Percentiles rank a stretch among this genome's conserved stretches.
Evolutionary conservation across 495 filamentous ascomycete genomes (phyloP).

Genomic region (Xanthoparmelia taractica): DNA sequence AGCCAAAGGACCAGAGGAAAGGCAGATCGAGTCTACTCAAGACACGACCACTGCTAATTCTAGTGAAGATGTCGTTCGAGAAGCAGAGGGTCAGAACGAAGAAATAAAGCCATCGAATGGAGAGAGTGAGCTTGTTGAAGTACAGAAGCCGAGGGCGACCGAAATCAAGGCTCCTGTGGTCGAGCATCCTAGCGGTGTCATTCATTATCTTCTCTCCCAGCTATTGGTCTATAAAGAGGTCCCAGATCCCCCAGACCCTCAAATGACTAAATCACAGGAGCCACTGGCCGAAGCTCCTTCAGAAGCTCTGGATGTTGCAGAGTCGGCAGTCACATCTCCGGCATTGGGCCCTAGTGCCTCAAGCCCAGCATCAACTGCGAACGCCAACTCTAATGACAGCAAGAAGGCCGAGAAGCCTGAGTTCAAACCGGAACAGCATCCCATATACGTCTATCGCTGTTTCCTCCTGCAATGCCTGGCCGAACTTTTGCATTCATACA

Average conservation of each 20-base stretch:
- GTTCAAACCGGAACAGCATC: slow-evolving; percentile 89
- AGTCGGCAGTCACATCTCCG: background rate
- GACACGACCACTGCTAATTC: slow-evolving; percentile 30
- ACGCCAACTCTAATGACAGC: slow-evolving; percentile 35
- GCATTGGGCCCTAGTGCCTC: background rate
- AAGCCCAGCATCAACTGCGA: slow-evolving; percentile 22
- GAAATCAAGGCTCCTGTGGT: slow-evolving; percentile 79
- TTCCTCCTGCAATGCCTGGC: slow-evolving; percentile 90
- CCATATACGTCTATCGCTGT: slow-evolving; percentile 92
- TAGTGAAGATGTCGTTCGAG: slow-evolving; percentile 34
- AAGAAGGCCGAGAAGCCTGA: slow-evolving; percentile 66
- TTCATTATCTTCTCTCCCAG: slow-evolving; percentile 92
- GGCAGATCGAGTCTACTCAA: slow-evolving; percentile 33
- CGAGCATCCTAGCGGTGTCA: slow-evolving; percentile 89
- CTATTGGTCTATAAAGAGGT: slow-evolving; percentile 86
- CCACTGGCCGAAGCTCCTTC: slow-evolving; percentile 16
- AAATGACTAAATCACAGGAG: slow-evolving; percentile 9
- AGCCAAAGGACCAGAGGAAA: slow-evolving; percentile 28
- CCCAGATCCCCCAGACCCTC: slow-evolving; percentile 48
- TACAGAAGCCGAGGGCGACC: slow-evolving; percentile 51
- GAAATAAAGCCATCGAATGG: slow-evolving; percentile 49
- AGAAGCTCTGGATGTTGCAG: background rate
- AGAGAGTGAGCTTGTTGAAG: slow-evolving; percentile 44
- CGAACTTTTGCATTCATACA: slow-evolving; percentile 89
- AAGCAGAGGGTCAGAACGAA: slow-evolving; percentile 35